Evolutionary conservation across 768 basidiomycete species (phyloP).

Genomic region (Mycena albidolilacea): DNA sequence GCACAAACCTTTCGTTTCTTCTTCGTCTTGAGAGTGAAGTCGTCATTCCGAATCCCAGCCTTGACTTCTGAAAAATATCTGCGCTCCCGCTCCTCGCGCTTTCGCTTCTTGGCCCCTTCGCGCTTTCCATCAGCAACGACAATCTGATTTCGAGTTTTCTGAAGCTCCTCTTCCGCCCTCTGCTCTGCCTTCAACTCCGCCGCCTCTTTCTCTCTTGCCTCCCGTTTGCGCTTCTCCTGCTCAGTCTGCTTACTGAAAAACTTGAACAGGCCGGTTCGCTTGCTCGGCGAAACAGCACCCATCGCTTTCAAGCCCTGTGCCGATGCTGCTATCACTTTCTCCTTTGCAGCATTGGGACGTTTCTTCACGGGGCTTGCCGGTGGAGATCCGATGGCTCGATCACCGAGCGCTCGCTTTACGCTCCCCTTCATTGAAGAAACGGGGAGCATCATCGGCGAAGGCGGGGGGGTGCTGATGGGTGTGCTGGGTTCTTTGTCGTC

Average conservation of each 20-base stretch:
- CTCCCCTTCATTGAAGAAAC: too few species aligned
- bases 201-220: neutral
- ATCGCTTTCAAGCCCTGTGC: neutral
- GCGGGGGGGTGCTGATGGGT: too few species aligned
- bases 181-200: neutral
- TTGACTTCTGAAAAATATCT: neutral
- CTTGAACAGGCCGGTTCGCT: neutral
- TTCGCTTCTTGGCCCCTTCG: neutral
- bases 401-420: too few species aligned
- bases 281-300: neutral
- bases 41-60: neutral
- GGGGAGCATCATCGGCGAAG: too few species aligned
- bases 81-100: conserved; percentile 1
- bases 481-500: too few species aligned
- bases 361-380: neutral
- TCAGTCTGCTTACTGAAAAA: neutral
- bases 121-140: neutral
- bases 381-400: neutral
- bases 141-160: neutral
- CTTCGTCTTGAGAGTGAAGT: neutral
- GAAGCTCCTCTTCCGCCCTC: neutral
- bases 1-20: neutral
- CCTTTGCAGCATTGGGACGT: neutral
- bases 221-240: neutral
- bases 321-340: neutral